Base-by-base conservation (phyloP, 768 basidiomycete genomes). In the Lactarius psammicola region DNA sequence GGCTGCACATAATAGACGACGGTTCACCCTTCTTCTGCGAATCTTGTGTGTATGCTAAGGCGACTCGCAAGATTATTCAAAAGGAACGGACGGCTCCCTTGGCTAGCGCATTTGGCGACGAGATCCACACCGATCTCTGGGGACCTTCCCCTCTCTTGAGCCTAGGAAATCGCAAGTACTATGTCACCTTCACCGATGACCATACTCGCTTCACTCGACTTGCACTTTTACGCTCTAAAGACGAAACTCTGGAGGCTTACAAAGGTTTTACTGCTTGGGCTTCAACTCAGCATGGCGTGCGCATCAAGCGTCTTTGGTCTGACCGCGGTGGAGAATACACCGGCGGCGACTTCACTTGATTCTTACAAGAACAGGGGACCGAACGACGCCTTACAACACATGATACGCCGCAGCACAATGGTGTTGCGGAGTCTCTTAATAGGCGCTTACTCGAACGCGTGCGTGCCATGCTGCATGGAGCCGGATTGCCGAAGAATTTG, bases 121-220 rank as follows among this genome's bases (percentile, higher is more conserved):
- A 30, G 8, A 54, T 71, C 20, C 60, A 67, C 28, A 18, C 66
- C 1, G 65, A 71, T 58, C 34, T 71, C 3, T 30, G 46, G 9
- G 70, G 70, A 0, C 69, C 64, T 0, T 60, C 67, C 13, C 53
- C 31, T 0, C 67, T 71, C 4, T 31, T 69, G 3, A 73, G 75
- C 3, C 66, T 72, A 1, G 71, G 73, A 0, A 74, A 76, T 42
- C 62, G 70, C 5, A 28, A 57, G 0, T 81, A 81, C 59, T 77
- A 75, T 53, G 61, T 73, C 17, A 75, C 73, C 0, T 81, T 77
- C 63, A 79, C 71, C 0, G 78, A 82, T 46, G 76, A 80, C 55
- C 63, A 70, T 23, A 70, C 76, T 0, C 69, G 74, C 2, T 63
- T 71, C 17, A 75, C 73, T 10, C 69, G 68, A 4, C 44, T 76